Evolutionary conservation across 2,329 filamentous ascomycete species (phyloP).

Genomic region (Davidsoniella virescens): DNA sequence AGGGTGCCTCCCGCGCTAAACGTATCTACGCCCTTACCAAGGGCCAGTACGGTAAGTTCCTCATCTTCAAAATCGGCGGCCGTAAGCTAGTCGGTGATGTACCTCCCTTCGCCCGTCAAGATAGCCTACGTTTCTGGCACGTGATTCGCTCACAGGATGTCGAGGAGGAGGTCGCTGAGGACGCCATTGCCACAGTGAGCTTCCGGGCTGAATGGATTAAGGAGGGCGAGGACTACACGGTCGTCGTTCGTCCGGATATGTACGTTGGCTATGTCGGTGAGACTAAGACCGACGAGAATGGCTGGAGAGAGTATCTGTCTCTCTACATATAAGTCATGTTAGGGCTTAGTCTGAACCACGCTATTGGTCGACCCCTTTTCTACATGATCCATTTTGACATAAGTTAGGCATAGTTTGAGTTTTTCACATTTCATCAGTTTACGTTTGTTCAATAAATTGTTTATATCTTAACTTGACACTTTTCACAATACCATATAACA

Average conservation of each 20-base stretch:
- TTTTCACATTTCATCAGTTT: too few relatives aligned
- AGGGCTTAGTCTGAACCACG: neutral
- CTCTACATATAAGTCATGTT: neutral
- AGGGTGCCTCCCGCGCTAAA: conserved; percentile 12
- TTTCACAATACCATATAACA: too few relatives aligned
- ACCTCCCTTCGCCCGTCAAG: neutral
- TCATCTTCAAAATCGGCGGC: conserved; percentile 16
- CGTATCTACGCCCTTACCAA: conserved; percentile 20
- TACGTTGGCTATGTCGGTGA: conserved; percentile 23
- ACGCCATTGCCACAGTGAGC: neutral
- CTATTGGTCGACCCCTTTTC: too few relatives aligned
- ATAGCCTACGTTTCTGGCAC: conserved; percentile 1
- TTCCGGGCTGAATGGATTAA: conserved; percentile 21
- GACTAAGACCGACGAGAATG: conserved; percentile 12
- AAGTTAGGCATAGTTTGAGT: too few relatives aligned
- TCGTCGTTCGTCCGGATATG: conserved; percentile 26
- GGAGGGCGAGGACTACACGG: conserved; percentile 17
- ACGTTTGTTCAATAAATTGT: too few relatives aligned
- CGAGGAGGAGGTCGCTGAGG: neutral
- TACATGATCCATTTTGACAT: too few relatives aligned
- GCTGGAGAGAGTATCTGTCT: conserved; percentile 18
- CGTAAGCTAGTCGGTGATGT: conserved; percentile 3
- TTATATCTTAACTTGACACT: too few relatives aligned
- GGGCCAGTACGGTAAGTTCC: conserved; percentile 19
- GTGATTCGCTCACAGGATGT: neutral